phyloP scores from a whole-genome alignment of 2,329 filamentous ascomycete species.

The Dactylellina sp. region DNA sequence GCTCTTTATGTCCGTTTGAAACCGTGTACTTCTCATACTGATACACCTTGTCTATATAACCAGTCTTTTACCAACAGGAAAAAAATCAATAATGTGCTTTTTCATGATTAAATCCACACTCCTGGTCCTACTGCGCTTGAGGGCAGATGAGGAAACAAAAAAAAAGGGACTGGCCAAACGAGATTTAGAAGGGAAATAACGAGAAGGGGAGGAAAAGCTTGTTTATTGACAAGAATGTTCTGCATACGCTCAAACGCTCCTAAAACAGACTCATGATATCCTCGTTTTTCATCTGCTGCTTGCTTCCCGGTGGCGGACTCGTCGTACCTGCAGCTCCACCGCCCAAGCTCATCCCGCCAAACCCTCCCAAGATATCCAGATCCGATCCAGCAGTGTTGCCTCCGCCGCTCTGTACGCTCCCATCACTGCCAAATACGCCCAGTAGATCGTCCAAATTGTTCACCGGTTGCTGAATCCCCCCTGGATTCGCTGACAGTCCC shows the following conservation, averaged over 20 bases:
- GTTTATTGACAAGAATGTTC: too few relatives aligned
- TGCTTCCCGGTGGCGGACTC: slow-evolving; percentile 68
- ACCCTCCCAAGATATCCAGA: slow-evolving; percentile 79
- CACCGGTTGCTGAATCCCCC: slow-evolving; percentile 62
- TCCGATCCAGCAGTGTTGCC: slow-evolving; percentile 60
- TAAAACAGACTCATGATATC: slow-evolving; percentile 73
- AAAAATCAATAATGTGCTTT: background rate
- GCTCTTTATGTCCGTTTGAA: slow-evolving; percentile 19
- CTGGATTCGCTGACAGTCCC: slow-evolving; percentile 63
- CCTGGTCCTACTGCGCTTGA: background rate
- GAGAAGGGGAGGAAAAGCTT: background rate
- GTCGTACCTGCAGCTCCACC: slow-evolving; percentile 65
- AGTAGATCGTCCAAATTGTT: slow-evolving; percentile 85
- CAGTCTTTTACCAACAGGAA: background rate
- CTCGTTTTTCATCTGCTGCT: slow-evolving; percentile 68
- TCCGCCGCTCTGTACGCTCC: slow-evolving; percentile 58
- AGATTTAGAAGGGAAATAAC: too few relatives aligned
- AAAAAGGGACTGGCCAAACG: background rate
- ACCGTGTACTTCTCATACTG: slow-evolving; percentile 4
- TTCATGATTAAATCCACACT: background rate
- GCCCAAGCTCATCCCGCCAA: slow-evolving; percentile 81
- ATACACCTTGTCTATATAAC: background rate
- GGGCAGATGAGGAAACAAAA: slow-evolving; percentile 1
- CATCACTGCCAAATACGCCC: slow-evolving; percentile 73
- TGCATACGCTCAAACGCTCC: slow-evolving; percentile 3